phyloP scores from a whole-genome alignment of 2,329 filamentous ascomycete species.

The Basipetospora sp. region DNA sequence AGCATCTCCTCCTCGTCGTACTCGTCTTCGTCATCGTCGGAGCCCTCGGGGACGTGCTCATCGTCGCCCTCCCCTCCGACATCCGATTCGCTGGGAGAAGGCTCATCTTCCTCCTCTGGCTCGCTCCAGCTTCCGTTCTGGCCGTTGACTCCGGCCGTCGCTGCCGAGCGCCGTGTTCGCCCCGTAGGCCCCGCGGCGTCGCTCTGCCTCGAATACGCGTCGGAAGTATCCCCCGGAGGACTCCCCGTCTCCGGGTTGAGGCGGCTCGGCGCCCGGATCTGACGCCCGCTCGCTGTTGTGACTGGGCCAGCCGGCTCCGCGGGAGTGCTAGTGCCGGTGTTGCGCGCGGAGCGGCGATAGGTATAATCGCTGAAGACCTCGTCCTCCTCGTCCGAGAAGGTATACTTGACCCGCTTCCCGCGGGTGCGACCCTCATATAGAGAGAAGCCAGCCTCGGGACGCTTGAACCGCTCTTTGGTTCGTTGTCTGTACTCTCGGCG shows the following conservation, averaged over 20 bases:
- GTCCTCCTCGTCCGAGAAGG: conserved; percentile 78
- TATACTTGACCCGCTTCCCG: conserved; percentile 93
- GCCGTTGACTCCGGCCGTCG: not conserved
- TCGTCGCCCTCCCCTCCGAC: conserved; percentile 55
- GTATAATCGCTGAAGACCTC: conserved; percentile 46
- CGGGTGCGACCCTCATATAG: conserved; percentile 91
- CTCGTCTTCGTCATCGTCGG: conserved; percentile 42
- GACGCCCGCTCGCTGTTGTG: conserved; percentile 74
- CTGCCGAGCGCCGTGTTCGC: conserved; percentile 24
- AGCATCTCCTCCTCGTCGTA: conserved; percentile 43
- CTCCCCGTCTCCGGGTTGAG: conserved; percentile 45
- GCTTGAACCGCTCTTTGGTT: conserved; percentile 73
- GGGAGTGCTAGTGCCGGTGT: conserved; percentile 59
- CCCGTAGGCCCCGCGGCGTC: conserved; percentile 24
- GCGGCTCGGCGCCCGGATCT: conserved; percentile 56
- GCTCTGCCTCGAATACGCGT: conserved; percentile 9
- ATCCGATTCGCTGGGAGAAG: conserved; percentile 57
- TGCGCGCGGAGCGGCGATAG: conserved; percentile 54
- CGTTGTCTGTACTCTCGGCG: conserved; percentile 79
- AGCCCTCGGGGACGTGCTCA: conserved; percentile 47
- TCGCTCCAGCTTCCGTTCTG: not conserved
- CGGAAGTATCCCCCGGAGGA: conserved; percentile 29
- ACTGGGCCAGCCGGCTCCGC: conserved; percentile 47
- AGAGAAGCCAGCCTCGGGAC: conserved; percentile 78
- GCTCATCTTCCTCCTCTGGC: conserved; percentile 26